Evolutionary conservation across 2,329 filamentous ascomycete genomes (phyloP).

Genomic region (Elsinoe batatas): DNA sequence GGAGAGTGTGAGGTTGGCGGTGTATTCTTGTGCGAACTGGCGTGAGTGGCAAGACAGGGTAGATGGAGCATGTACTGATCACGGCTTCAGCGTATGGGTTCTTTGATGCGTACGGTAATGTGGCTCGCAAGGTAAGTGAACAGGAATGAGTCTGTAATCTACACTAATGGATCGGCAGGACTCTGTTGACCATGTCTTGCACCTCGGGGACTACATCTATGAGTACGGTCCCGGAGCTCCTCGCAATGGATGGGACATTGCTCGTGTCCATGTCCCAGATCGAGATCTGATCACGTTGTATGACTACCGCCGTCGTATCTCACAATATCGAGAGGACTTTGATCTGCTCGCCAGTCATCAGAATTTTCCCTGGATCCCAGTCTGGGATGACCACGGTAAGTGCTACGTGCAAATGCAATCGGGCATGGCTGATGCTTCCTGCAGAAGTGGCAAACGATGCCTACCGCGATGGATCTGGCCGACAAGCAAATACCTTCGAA

Average conservation of each 20-base stretch:
- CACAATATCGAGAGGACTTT: slow-evolving; percentile 32
- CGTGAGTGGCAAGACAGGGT: slow-evolving; percentile 16
- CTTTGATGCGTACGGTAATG: slow-evolving; percentile 22
- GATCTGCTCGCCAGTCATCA: slow-evolving; percentile 33
- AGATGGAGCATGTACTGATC: neutral
- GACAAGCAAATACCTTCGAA: slow-evolving; percentile 35
- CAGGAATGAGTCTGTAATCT: no score
- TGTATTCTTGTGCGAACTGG: slow-evolving; percentile 23
- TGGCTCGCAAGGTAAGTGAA: slow-evolving; percentile 13
- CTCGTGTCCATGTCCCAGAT: slow-evolving; percentile 23
- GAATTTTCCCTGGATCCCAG: slow-evolving; percentile 35
- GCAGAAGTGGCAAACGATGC: slow-evolving; percentile 32
- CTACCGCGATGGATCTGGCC: slow-evolving; percentile 31
- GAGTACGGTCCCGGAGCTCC: slow-evolving; percentile 32
- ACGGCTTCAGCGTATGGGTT: slow-evolving; percentile 9
- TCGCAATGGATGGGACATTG: slow-evolving; percentile 27
- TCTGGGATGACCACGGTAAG: slow-evolving; percentile 29
- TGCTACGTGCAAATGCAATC: neutral
- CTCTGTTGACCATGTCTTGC: slow-evolving; percentile 32
- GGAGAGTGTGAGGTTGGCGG: slow-evolving; percentile 19
- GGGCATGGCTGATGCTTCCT: neutral
- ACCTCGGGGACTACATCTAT: slow-evolving; percentile 37
- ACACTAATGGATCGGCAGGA: no score
- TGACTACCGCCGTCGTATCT: slow-evolving; percentile 35
- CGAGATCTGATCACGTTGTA: slow-evolving; percentile 34